Percentiles rank a stretch among this genome's conserved stretches.
Conservation (phyloP, 345 rosid genomes). For the Hibiscus trionum region DNA sequence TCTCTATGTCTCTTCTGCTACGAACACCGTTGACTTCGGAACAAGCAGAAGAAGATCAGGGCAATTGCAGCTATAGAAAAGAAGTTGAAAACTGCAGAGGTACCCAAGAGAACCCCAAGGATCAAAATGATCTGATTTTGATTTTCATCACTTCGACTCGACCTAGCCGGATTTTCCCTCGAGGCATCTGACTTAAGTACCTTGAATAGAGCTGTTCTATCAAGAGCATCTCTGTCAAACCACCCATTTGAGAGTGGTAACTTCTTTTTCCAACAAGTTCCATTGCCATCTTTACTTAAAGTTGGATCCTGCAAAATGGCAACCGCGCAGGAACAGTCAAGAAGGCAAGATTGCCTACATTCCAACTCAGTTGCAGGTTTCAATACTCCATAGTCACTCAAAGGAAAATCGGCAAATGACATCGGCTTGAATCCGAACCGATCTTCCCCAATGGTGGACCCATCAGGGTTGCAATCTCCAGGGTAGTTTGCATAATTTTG, state of each 20-base stretch:
- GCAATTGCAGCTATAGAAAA: conserved; percentile 1
- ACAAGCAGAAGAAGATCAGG: conserved; percentile 11
- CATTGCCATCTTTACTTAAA: neutral
- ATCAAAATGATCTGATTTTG: neutral
- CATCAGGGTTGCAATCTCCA: conserved; percentile 5
- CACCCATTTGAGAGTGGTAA: neutral
- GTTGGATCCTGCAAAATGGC: conserved; percentile 9
- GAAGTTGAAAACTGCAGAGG: conserved; percentile 23
- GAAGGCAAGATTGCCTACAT: conserved; percentile 8
- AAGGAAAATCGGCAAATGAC: neutral
- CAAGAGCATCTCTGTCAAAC: neutral
- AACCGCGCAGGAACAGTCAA: neutral
- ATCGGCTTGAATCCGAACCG: neutral
- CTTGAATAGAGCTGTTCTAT: conserved; percentile 4
- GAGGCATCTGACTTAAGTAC: neutral
- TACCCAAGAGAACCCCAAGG: conserved; percentile 16
- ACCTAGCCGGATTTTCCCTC: neutral
- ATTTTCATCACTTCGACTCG: neutral
- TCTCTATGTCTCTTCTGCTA: conserved; percentile 9
- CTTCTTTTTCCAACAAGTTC: conserved; percentile 10
- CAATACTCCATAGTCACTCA: neutral
- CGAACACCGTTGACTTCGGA: neutral
- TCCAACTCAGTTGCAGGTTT: neutral
- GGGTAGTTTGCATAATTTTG: neutral
- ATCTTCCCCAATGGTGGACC: neutral